Evolutionary conservation across 2,329 filamentous ascomycete genomes (phyloP), one percentile per base, ranked within the genome.

Genomic region (Rhinocladiella mackenziei): DNA sequence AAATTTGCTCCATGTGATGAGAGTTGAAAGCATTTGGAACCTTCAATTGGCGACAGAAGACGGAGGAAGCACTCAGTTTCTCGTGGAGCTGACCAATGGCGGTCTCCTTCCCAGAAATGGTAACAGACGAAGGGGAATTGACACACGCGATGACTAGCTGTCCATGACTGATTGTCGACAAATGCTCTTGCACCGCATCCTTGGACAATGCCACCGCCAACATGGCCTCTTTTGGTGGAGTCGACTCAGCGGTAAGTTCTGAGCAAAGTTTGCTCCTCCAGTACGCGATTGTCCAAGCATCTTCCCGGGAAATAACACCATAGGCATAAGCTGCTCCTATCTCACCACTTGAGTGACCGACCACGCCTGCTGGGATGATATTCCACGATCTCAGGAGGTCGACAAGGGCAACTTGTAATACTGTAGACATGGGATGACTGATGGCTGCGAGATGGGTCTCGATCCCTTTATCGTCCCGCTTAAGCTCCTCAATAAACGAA

Each of bases 1-100:
- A 30, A 11, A 43, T 45, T 2, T 34, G 37, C 8, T 19, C 13
- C 54, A 56, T 56, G 38, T 56, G 48, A 17, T 42, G 36, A 5
- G 57, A 60, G 20, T 61, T 58, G 29, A 60, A 61, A 2, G 59
- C 56, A 6, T 45, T 46, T 9, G 55, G 43, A 3, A 60, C 47
- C 3, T 46, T 47, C 4, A 61, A 42, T 2, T 5, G 3, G 19
- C 41, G 14, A 22, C 11, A 6, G 17, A 37, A 22, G 15, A 23
- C 10, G 13, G 15, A 2, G 25, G 28, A 11, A 13, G 17, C 10
- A n/a, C 23, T 17, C 9, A 25, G 18, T 10, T 13, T 4, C 18
- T 5, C 15, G 2, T 36, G 2, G 3, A 45, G 5, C 19, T 49
- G 5, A 10, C 11, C 8, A 10, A 49, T 17, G 2, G 41, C 34